Evolutionary conservation across 257 asterid species (phyloP), one percentile per base, ranked within the genome.

Genomic region (Paulownia fortunei): DNA sequence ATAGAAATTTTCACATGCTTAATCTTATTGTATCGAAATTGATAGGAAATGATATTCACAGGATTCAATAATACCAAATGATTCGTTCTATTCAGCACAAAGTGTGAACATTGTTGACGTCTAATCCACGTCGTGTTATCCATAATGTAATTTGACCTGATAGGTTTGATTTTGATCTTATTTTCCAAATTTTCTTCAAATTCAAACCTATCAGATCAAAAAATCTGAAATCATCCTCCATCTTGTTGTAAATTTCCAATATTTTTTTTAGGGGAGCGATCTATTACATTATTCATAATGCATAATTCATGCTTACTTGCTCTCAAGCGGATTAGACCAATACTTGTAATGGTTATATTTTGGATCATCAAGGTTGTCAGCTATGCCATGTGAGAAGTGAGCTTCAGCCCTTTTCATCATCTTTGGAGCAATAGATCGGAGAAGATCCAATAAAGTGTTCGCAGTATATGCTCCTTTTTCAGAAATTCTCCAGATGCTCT

Each of bases 281-380:
- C 26, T 12, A 59, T 30, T 52, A 54, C 61, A 54, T 8, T 2
- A 66, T 41, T 46, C 36, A n/a, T n/a, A n/a, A n/a, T n/a, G n/a
- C 7, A 23, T 3, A 32, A 18, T 42, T 47, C 4, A 19, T 37
- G 58, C 94, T 91, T 86, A 91, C 97, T 79, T 85, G 73, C 92
- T 93, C 81, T 91, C 99, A 9, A 95, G 97, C 16, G 98, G 99
- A 90, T 93, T 93, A 13, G 99, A 95, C 98, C 98, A 93, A 73
- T 89, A 93, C 84, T 93, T 95, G 79, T 89, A 87, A 69, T 92
- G 96, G 60, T 82, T 60, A 69, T 95, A 92, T 71, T 90, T 95
- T 0, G 91, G 97, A 76, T 95, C 97, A 23, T 87, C 89, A 42
- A 95, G 88, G 79, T 91, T 62, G 26, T 93, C 91, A 5, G 99